phyloP scores from a whole-genome alignment of 768 basidiomycete species.

The Candolleomyces aberdarensis region DNA sequence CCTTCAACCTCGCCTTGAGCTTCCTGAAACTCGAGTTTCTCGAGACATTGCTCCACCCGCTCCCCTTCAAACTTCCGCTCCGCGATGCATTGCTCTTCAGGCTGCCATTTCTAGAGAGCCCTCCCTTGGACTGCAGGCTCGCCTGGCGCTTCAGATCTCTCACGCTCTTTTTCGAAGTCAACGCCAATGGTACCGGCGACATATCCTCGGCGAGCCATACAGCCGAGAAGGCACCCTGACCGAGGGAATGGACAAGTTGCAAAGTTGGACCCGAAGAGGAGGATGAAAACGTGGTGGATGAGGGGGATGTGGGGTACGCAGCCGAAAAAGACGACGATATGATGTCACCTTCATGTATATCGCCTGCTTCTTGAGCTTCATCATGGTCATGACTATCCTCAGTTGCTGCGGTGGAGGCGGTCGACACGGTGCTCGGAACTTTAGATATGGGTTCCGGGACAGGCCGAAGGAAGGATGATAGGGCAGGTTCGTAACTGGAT shows the following conservation, averaged over 20 bases:
- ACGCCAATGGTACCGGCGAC: slow-evolving; percentile 41
- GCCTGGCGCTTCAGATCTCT: slow-evolving; percentile 34
- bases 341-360: slow-evolving; percentile 5
- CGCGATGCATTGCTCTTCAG: slow-evolving; percentile 12
- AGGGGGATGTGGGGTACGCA: neutral
- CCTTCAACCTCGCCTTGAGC: slow-evolving; percentile 26
- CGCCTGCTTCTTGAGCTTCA: neutral
- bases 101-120: slow-evolving; percentile 23
- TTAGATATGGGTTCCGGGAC: slow-evolving; percentile 6
- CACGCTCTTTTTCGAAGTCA: slow-evolving; percentile 38
- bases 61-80: slow-evolving; percentile 1
- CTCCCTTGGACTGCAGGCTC: slow-evolving; percentile 9
- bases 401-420: slow-evolving; percentile 11
- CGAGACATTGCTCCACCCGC: neutral
- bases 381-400: slow-evolving; percentile 2
- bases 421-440: slow-evolving; percentile 13
- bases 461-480: slow-evolving; percentile 18
- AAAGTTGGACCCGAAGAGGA: slow-evolving; percentile 30
- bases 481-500: slow-evolving; percentile 23
- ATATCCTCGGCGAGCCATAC: slow-evolving; percentile 72
- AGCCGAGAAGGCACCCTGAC: slow-evolving; percentile 70
- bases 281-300: slow-evolving; percentile 11
- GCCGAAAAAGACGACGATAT: neutral
- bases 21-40: slow-evolving; percentile 17
- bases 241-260: slow-evolving; percentile 52